A percentile compares a stretch with the other conserved stretches of the same genome.
Conservation (phyloP, 345 rosid species). For the Dimocarpus longan region DNA sequence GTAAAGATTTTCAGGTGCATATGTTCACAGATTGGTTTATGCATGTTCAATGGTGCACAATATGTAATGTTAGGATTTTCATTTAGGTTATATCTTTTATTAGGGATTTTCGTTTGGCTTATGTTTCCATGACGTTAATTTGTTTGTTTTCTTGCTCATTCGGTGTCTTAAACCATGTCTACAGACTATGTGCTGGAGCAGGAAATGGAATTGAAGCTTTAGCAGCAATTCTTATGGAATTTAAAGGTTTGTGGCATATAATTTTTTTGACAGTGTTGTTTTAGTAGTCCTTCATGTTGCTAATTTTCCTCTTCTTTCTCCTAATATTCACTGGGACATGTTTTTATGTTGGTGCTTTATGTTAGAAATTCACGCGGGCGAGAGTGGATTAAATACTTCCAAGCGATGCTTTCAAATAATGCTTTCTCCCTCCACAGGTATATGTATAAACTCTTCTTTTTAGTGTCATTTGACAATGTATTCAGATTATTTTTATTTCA, state of each 20-base stretch:
- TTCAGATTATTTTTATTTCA: neutral
- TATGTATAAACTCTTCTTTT: neutral
- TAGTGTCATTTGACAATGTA: neutral
- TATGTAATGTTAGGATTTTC: slow-evolving; percentile 36
- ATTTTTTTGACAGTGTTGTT: neutral
- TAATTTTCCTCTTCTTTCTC: neutral
- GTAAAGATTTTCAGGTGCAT: slow-evolving; percentile 44
- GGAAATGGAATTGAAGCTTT: slow-evolving; percentile 97
- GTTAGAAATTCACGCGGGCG: slow-evolving; percentile 81
- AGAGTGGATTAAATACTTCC: slow-evolving; percentile 92
- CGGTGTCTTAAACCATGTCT: slow-evolving; percentile 6
- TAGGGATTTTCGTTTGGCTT: too few relatives aligned
- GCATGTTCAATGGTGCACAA: slow-evolving; percentile 34
- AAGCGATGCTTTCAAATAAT: slow-evolving; percentile 81
- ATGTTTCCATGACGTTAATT: neutral
- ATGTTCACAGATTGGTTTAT: slow-evolving; percentile 68
- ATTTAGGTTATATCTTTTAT: too few relatives aligned
- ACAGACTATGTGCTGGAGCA: slow-evolving; percentile 82
- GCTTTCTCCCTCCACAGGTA: slow-evolving; percentile 70
- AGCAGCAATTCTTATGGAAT: slow-evolving; percentile 94
- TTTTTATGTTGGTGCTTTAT: slow-evolving; percentile 7
- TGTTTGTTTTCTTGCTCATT: neutral
- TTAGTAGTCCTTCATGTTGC: slow-evolving; percentile 23
- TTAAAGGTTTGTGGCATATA: slow-evolving; percentile 55
- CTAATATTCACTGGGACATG: slow-evolving; percentile 12